Evolutionary conservation across 768 basidiomycete species (phyloP).

Genomic region (Lactarius vividus): DNA sequence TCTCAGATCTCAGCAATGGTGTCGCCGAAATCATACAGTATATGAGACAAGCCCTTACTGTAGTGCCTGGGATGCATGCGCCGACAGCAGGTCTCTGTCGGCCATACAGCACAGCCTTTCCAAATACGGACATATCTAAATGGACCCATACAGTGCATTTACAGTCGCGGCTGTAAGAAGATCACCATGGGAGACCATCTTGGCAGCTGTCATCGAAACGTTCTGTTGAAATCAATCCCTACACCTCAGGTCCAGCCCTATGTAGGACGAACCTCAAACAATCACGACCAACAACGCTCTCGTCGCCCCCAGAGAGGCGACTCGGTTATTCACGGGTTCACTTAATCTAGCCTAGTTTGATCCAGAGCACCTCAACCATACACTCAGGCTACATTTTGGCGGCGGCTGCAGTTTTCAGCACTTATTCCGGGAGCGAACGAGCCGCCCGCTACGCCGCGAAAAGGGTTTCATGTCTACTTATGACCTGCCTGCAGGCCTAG

Average conservation of each 20-base stretch:
- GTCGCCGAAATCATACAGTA: neutral
- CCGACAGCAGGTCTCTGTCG: neutral
- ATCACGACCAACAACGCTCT: too few relatives aligned
- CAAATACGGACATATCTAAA: neutral
- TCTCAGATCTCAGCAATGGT: neutral
- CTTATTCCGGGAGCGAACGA: neutral
- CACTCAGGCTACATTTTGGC: neutral
- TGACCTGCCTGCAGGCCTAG: neutral
- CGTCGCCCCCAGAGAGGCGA: neutral
- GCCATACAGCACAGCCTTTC: neutral
- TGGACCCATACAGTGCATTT: neutral
- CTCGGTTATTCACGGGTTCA: neutral
- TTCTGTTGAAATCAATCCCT: neutral
- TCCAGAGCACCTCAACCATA: neutral
- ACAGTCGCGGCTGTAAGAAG: neutral
- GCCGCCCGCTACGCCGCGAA: neutral
- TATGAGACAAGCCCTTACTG: neutral
- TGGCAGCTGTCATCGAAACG: slow-evolving; percentile 1
- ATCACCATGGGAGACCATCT: neutral
- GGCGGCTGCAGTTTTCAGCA: neutral
- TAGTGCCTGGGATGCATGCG: neutral
- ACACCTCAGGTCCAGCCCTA: neutral
- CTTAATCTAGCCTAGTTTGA: neutral
- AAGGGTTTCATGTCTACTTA: neutral
- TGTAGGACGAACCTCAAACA: neutral